Conservation (phyloP, 257 asterid genomes). For the Solanum appendiculatum region DNA sequence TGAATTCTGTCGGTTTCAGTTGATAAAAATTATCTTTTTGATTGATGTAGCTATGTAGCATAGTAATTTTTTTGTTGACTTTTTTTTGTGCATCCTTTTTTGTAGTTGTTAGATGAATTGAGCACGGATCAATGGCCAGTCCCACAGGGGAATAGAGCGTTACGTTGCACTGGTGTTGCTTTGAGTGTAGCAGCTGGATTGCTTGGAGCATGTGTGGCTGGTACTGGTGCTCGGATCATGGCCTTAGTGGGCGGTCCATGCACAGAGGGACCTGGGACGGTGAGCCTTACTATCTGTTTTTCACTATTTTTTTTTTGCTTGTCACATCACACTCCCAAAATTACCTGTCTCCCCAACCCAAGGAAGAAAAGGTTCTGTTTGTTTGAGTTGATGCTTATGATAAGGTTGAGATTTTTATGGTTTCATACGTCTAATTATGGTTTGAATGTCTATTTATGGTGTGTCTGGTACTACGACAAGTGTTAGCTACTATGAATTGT, state of each 20-base stretch:
- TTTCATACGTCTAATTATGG: neutral
- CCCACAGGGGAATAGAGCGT: slow-evolving; percentile 67
- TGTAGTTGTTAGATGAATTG: slow-evolving; percentile 89
- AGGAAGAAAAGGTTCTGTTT: neutral
- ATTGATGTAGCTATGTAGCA: neutral
- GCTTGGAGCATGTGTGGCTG: slow-evolving; percentile 76
- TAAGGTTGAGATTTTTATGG: neutral
- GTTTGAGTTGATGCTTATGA: neutral
- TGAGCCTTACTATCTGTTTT: slow-evolving; percentile 29
- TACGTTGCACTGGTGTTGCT: slow-evolving; percentile 91
- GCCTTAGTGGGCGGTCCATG: slow-evolving; percentile 98
- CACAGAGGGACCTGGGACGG: slow-evolving; percentile 99
- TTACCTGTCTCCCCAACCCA: neutral
- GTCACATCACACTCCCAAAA: neutral
- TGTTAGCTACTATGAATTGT: neutral
- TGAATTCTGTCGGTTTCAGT: slow-evolving; percentile 44
- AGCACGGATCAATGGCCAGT: slow-evolving; percentile 82
- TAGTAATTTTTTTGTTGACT: neutral
- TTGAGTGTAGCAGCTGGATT: slow-evolving; percentile 89
- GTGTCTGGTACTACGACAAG: neutral
- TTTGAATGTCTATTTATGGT: neutral
- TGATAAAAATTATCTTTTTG: neutral
- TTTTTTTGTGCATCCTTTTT: neutral
- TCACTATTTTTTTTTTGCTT: neutral
- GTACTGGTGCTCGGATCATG: slow-evolving; percentile 79